A percentile compares a stretch with the other conserved stretches of the same genome.
Conservation (phyloP, 148 eudicot genomes). For the Rhododendron vialii region DNA sequence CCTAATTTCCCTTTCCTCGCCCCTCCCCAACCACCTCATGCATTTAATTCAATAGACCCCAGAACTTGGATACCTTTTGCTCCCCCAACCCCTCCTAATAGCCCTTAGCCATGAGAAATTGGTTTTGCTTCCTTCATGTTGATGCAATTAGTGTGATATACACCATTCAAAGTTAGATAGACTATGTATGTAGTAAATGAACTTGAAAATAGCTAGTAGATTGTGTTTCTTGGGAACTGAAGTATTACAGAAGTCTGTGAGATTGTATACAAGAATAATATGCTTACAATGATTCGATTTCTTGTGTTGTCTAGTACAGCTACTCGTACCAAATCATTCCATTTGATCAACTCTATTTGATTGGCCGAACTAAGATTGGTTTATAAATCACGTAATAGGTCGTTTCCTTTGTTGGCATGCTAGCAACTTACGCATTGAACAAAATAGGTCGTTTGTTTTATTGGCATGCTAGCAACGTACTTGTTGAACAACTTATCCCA, state of each 20-base stretch:
- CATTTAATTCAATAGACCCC: conserved; percentile 27
- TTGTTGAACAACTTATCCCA: not conserved
- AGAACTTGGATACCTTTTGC: conserved; percentile 34
- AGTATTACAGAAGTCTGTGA: not conserved
- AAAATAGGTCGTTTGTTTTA: too few relatives aligned
- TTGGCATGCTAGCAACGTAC: too few relatives aligned
- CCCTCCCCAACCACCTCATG: conserved; percentile 14
- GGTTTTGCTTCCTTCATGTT: not conserved
- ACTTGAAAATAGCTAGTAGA: not conserved
- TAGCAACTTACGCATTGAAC: not conserved
- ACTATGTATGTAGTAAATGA: not conserved
- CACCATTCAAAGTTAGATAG: not conserved
- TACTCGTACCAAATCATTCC: not conserved
- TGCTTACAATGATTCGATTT: not conserved
- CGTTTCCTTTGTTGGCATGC: not conserved
- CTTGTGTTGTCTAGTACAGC: not conserved
- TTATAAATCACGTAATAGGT: not conserved
- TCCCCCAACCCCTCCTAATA: conserved; percentile 27
- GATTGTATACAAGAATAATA: not conserved
- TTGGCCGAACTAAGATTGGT: not conserved
- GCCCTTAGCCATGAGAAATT: conserved; percentile 1
- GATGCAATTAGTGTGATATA: not conserved
- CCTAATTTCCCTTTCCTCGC: conserved; percentile 19
- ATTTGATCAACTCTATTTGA: not conserved
- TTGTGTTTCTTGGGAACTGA: not conserved